Conservation (phyloP, 129 eudicot species). For the Artemisia argyi region DNA sequence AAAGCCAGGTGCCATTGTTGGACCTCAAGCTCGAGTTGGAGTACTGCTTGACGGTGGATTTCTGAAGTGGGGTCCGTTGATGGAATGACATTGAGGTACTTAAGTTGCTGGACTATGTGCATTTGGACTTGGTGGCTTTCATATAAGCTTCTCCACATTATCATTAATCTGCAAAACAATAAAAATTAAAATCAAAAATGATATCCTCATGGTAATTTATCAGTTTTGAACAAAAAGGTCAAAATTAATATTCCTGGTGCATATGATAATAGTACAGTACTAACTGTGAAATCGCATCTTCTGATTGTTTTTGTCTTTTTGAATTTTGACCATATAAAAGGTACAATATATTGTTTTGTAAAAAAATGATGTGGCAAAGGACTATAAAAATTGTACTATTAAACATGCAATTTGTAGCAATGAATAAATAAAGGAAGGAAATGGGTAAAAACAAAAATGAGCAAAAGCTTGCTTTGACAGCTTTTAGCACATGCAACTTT, state of each 20-base stretch:
- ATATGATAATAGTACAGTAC: constrained; percentile 12
- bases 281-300: background rate
- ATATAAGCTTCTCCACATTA: constrained; percentile 96
- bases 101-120: constrained; percentile 92
- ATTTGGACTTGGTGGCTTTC: constrained; percentile 93
- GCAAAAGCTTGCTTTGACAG: background rate
- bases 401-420: background rate
- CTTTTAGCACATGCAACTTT: background rate
- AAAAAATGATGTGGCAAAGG: background rate
- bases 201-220: background rate
- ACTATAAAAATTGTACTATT: constrained; percentile 1
- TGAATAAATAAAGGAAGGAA: background rate
- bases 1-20: constrained; percentile 91
- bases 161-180: constrained; percentile 57
- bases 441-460: background rate
- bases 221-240: constrained; percentile 9
- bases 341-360: constrained; percentile 7
- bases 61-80: constrained; percentile 78
- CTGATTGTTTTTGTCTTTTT: constrained; percentile 2
- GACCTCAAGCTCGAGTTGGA: constrained; percentile 88
- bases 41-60: constrained; percentile 78
- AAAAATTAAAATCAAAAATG: background rate
- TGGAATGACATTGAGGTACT: constrained; percentile 61
- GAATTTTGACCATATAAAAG: constrained; percentile 3
- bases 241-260: constrained; percentile 9